phyloP scores from a whole-genome alignment of 2,329 filamentous ascomycete genomes.

The Fusarium begoniae region DNA sequence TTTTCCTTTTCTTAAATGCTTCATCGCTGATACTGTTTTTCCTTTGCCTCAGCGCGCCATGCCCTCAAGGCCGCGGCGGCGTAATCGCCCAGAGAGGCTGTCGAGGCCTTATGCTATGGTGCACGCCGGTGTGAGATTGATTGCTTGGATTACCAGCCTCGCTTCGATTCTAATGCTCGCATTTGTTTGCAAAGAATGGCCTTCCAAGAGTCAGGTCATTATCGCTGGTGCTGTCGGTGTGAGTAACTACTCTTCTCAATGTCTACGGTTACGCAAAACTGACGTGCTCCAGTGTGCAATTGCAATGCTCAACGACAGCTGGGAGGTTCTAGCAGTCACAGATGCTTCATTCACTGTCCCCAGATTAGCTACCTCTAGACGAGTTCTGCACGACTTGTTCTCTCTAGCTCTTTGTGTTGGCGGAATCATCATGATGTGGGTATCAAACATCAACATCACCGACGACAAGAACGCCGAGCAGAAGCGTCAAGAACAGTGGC shows the following conservation, averaged over 20 bases:
- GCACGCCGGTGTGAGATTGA: slow-evolving; percentile 39
- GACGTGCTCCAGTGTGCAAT: slow-evolving; percentile 40
- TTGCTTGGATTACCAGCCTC: slow-evolving; percentile 48
- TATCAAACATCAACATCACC: slow-evolving; percentile 42
- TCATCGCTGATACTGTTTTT: not conserved
- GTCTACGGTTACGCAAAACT: not conserved
- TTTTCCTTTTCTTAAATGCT: slow-evolving; percentile 5
- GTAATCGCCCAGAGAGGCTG: slow-evolving; percentile 15
- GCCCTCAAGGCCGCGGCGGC: slow-evolving; percentile 22
- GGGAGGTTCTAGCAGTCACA: slow-evolving; percentile 46
- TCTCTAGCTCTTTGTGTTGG: slow-evolving; percentile 47
- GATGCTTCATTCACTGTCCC: slow-evolving; percentile 41
- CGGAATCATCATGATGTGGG: slow-evolving; percentile 47
- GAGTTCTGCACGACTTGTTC: slow-evolving; percentile 47
- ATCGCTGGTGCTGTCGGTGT: slow-evolving; percentile 47
- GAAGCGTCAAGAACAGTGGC: slow-evolving; percentile 26
- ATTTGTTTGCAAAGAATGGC: slow-evolving; percentile 47
- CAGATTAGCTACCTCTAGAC: slow-evolving; percentile 41
- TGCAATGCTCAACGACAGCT: slow-evolving; percentile 51
- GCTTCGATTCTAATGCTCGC: slow-evolving; percentile 45
- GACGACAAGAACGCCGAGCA: slow-evolving; percentile 5
- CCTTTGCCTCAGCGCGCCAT: not conserved
- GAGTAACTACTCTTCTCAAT: slow-evolving; percentile 11
- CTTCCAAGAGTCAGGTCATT: slow-evolving; percentile 40
- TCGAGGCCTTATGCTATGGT: slow-evolving; percentile 29